A percentile compares a stretch with the other conserved stretches of the same genome.
Conservation (phyloP, 2,329 filamentous ascomycete species). For the Calonectria pteridis region DNA sequence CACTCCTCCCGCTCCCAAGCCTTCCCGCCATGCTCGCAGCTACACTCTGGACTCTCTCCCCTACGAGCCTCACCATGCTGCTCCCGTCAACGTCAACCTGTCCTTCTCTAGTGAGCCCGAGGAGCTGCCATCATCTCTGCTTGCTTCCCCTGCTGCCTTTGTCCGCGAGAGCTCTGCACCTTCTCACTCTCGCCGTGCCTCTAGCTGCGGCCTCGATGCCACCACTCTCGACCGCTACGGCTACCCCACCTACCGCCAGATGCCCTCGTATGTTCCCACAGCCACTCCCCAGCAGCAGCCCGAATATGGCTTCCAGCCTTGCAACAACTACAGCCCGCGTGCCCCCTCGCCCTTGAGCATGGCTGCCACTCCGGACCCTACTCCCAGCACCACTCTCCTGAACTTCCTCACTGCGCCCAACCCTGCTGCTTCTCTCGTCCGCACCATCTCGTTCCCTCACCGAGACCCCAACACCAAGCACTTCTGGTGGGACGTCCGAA, state of each 20-base stretch:
- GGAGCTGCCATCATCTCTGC: constrained; percentile 60
- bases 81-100: constrained; percentile 49
- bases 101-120: constrained; percentile 54
- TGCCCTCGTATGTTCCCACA: constrained; percentile 62
- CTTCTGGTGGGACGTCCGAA: constrained; percentile 97
- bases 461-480: constrained; percentile 79
- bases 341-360: constrained; percentile 59
- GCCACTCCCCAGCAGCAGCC: constrained; percentile 29
- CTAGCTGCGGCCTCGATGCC: constrained; percentile 77
- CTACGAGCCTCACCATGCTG: constrained; percentile 42
- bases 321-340: constrained; percentile 58
- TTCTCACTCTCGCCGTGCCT: constrained; percentile 66
- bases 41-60: constrained; percentile 70
- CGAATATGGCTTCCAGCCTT: constrained; percentile 58
- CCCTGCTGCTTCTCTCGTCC: constrained; percentile 85
- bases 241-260: constrained; percentile 86
- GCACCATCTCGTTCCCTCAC: constrained; percentile 78
- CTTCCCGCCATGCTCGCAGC: constrained; percentile 66
- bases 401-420: constrained; percentile 84
- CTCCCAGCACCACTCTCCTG: constrained; percentile 76
- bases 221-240: constrained; percentile 76
- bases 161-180: constrained; percentile 53
- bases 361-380: constrained; percentile 57
- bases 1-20: constrained; percentile 43
- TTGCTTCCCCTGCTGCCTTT: constrained; percentile 75